Percentiles rank a stretch among this genome's conserved stretches.
Conservation (phyloP, 1,139 yeast species). For the Meyerozyma carpophila region DNA sequence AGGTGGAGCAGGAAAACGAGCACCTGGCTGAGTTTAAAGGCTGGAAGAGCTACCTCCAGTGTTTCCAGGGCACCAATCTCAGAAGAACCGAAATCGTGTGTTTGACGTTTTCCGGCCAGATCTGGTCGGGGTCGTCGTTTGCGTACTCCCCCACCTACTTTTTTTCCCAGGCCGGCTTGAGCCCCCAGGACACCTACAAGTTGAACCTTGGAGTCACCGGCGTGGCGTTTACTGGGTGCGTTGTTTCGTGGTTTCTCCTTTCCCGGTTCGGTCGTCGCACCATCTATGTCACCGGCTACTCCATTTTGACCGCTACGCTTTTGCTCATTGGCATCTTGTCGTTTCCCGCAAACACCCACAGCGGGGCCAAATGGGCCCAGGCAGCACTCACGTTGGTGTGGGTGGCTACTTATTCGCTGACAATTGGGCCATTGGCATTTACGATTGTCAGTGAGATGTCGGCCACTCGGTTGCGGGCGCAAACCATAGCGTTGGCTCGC, state of each 20-base stretch:
- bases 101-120: constrained; percentile 18
- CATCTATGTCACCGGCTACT: constrained; percentile 16
- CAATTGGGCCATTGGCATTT: constrained; percentile 22
- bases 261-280: constrained; percentile 17
- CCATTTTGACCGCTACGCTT: constrained; percentile 7
- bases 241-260: constrained; percentile 16
- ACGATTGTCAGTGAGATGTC: constrained; percentile 20
- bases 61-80: constrained; percentile 15
- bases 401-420: constrained; percentile 20
- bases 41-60: constrained; percentile 13
- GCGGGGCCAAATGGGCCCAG: constrained; percentile 18
- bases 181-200: constrained; percentile 10
- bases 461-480: constrained; percentile 20
- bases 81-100: constrained; percentile 20
- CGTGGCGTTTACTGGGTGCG: constrained; percentile 16
- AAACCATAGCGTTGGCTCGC: constrained; percentile 20
- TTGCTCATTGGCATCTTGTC: constrained; percentile 10
- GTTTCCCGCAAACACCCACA: constrained; percentile 12
- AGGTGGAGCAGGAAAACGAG: constrained; percentile 15
- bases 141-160: constrained; percentile 21
- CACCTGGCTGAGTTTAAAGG: constrained; percentile 10
- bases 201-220: constrained; percentile 15
- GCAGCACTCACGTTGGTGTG: constrained; percentile 18
- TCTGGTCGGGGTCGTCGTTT: constrained; percentile 18
- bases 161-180: constrained; percentile 20